Base-by-base conservation (phyloP, 23 red algal genomes). In the Gracilaria domingensis region DNA sequence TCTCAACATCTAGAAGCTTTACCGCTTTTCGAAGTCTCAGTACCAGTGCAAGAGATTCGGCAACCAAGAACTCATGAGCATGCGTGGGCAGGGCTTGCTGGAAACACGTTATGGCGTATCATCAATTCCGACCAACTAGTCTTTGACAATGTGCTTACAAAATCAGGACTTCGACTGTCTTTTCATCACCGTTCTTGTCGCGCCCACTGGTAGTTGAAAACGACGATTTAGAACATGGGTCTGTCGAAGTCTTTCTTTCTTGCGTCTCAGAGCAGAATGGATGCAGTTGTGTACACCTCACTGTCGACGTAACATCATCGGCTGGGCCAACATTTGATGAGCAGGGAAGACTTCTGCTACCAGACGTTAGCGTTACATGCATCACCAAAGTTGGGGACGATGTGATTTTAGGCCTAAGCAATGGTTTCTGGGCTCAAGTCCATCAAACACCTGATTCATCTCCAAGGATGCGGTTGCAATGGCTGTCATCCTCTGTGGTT, bases 61-160 rank as follows among this genome's bases (percentile, higher is more conserved):
- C 66, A 29, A 42, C 79, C 49, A 62, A 82, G 54, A 32, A 38
- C 9, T 45, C 37, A 42, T 37, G 67, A 72, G 29, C 65, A 74
- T 36, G 39, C 87, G 60, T 90, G 87, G 87, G 87, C 87, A 47
- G 87, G 87, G 1, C 87, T 90, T 33, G 54, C 76, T 39, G 51
- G 58, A 48, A 55, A 37, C 24, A 90, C 74, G 18, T 28, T 74
- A 38, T 90, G 87, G 87, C 71, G 87, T 21, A 74, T 78, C n/a
- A 57, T 79, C n/a, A 75, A 80, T 17, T 57, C 36, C 20, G 40
- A 79, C 33, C 32, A 70, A 64, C 56, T 90, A 67, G 57, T 90
- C 26, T 71, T 90, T 80, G 87, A 90, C 29, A 25, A 90, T 24
- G 17, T 81, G 23, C 9, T 60, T 33, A 80, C 51, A 25, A 45